Percentiles rank a stretch among this genome's conserved stretches.
Conservation (phyloP, 257 asterid species). For the Plantago elongata region DNA sequence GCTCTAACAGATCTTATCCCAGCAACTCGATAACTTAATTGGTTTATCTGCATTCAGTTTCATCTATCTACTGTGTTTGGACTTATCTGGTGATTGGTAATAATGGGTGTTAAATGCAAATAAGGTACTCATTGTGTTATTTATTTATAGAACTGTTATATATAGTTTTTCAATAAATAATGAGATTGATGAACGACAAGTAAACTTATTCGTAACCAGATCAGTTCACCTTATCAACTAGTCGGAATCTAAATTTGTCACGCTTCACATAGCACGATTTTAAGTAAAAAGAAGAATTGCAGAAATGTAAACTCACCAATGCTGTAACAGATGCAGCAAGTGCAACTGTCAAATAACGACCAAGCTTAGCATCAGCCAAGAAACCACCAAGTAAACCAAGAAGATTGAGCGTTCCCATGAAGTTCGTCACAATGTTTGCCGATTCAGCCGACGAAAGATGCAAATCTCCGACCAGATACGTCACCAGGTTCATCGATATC, state of each 20-base stretch:
- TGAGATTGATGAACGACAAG: neutral
- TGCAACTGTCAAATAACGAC: conserved; percentile 77
- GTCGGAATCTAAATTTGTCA: too few relatives aligned
- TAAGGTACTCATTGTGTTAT: too few relatives aligned
- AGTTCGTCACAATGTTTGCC: conserved; percentile 72
- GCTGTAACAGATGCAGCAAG: conserved; percentile 61
- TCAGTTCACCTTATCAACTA: too few relatives aligned
- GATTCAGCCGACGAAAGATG: conserved; percentile 74
- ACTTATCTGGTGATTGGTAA: too few relatives aligned
- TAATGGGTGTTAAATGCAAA: too few relatives aligned
- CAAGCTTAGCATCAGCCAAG: conserved; percentile 80
- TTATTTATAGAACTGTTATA: neutral
- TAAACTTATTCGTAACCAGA: too few relatives aligned
- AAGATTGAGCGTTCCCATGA: conserved; percentile 87
- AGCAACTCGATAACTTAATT: too few relatives aligned
- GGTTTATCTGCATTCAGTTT: too few relatives aligned
- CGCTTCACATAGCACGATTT: too few relatives aligned
- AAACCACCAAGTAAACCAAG: conserved; percentile 86
- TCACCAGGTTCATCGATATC: conserved; percentile 77
- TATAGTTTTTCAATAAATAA: neutral
- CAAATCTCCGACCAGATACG: conserved; percentile 64
- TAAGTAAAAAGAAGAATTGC: neutral
- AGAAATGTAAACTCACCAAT: conserved; percentile 33
- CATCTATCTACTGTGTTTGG: too few relatives aligned
- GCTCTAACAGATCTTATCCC: too few relatives aligned